Evolutionary conservation across 257 asterid genomes (phyloP).

Genomic region (Eucommia ulmoides): DNA sequence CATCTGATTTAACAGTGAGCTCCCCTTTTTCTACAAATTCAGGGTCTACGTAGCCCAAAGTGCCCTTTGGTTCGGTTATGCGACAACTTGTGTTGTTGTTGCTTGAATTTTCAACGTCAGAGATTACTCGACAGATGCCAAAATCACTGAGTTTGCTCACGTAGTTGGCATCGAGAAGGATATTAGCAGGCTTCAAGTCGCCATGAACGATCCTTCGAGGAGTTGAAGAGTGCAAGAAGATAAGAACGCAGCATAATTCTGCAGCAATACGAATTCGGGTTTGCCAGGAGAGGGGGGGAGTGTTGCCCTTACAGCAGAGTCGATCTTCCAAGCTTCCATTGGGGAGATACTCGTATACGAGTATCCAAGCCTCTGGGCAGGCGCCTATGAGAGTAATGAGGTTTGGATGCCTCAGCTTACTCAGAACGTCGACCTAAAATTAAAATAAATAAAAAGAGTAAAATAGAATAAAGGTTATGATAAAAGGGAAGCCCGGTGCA

Average conservation of each 20-base stretch:
- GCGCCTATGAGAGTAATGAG: conserved; percentile 77
- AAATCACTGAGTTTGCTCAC: conserved; percentile 76
- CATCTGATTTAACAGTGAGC: conserved; percentile 73
- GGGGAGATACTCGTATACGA: conserved; percentile 73
- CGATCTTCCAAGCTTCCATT: conserved; percentile 96
- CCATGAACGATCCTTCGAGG: conserved; percentile 65
- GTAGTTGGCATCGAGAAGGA: conserved; percentile 65
- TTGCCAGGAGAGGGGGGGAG: conserved; percentile 86
- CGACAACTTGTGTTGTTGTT: conserved; percentile 21
- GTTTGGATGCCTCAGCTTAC: conserved; percentile 90
- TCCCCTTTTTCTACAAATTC: conserved; percentile 71
- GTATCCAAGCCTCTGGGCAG: conserved; percentile 73
- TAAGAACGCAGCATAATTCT: conserved; percentile 79
- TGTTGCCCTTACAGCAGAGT: conserved; percentile 65
- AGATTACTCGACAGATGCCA: conserved; percentile 53
- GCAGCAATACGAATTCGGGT: conserved; percentile 71
- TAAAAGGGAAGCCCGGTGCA: no score
- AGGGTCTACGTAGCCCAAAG: conserved; percentile 61
- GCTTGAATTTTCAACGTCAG: conserved; percentile 25
- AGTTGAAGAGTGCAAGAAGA: conserved; percentile 65
- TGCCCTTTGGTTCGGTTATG: conserved; percentile 61
- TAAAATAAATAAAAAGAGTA: conserved; percentile 2
- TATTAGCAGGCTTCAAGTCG: conserved; percentile 72
- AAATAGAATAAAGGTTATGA: no score
- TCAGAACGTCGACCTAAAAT: conserved; percentile 58